Evolutionary conservation across 306 rosid genomes (phyloP).

Genomic region (Inga laurina): DNA sequence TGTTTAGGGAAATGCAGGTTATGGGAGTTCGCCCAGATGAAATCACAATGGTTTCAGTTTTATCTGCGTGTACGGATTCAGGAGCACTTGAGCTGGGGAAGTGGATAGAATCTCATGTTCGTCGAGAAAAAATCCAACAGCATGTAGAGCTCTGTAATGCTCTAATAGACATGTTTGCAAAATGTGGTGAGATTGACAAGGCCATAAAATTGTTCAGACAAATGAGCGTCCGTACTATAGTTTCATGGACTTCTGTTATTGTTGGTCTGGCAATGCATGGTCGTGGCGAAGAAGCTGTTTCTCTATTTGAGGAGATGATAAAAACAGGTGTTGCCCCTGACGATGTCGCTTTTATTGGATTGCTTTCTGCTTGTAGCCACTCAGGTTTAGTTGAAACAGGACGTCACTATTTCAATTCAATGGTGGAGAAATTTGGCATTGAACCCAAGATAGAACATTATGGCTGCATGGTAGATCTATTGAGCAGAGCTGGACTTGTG

Average conservation of each 20-base stretch:
- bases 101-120: constrained; percentile 81
- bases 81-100: constrained; percentile 94
- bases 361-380: constrained; percentile 94
- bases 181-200: constrained; percentile 81
- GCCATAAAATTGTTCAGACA: constrained; percentile 63
- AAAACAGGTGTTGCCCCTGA: constrained; percentile 65
- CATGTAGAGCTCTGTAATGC: constrained; percentile 80
- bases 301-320: constrained; percentile 75
- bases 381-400: constrained; percentile 77
- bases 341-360: constrained; percentile 73
- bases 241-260: constrained; percentile 91
- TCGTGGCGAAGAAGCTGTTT: constrained; percentile 67
- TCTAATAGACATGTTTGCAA: constrained; percentile 86
- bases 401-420: constrained; percentile 54
- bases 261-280: constrained; percentile 93
- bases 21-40: constrained; percentile 71
- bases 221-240: constrained; percentile 63
- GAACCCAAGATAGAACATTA: constrained; percentile 86
- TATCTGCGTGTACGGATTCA: constrained; percentile 80
- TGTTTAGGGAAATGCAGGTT: constrained; percentile 87
- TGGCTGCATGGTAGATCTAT: constrained; percentile 89
- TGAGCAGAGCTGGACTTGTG: constrained; percentile 83
- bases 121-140: constrained; percentile 53
- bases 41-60: constrained; percentile 77
- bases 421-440: constrained; percentile 51